Evolutionary conservation across 2,329 filamentous ascomycete genomes (phyloP), one percentile per base, ranked within the genome.

Genomic region (Phaeosphaeria sp.): DNA sequence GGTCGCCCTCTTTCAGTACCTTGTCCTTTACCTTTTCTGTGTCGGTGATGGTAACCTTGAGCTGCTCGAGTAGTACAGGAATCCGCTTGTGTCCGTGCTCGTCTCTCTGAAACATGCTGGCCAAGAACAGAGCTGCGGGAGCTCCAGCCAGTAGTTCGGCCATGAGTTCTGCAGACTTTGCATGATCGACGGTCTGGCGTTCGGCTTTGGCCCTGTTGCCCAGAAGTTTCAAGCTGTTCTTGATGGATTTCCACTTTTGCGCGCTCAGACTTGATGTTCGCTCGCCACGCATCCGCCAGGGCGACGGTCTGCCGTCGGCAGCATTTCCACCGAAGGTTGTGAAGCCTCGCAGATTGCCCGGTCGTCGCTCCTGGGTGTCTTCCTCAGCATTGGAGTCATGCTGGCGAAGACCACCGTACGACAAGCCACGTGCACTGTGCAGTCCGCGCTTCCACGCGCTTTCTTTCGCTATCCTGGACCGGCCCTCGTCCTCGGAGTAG

Each of bases 61-160:
- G 84, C 79, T 99, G 95, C 77, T 99, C 95, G 6, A 99, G 84
- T 3, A 99, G 86, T 52, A 99, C 93, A 0, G 95, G 95, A 56
- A 99, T 97, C 57, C 93, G 89, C 79, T 92, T 95, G 78, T 96
- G 95, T 49, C 94, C 93, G 69, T 97, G 92, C 77, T 99, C 95
- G 68, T 99, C 95, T 56, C 95, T 87, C 79, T 98, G 95, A 68
- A 98, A 95, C 91, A 98, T 97, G 73, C 93, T 97, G 7, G 95
- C 95, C 51, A 99, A 82, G 78, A 99, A 96, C 57, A 99, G 82
- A 20, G 94, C 95, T 22, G 95, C 95, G 3, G 95, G 95, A 1
- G 93, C 92, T 53, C 93, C 95, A 44, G 95, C 96, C 49, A 95
- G 87, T 39, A 99, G 82, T 77, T 99, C 95, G 1, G 95, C 95